Evolutionary conservation across 495 filamentous ascomycete species (phyloP), one percentile per base, ranked within the genome.

Genomic region (Hypoxylon lenormandii): DNA sequence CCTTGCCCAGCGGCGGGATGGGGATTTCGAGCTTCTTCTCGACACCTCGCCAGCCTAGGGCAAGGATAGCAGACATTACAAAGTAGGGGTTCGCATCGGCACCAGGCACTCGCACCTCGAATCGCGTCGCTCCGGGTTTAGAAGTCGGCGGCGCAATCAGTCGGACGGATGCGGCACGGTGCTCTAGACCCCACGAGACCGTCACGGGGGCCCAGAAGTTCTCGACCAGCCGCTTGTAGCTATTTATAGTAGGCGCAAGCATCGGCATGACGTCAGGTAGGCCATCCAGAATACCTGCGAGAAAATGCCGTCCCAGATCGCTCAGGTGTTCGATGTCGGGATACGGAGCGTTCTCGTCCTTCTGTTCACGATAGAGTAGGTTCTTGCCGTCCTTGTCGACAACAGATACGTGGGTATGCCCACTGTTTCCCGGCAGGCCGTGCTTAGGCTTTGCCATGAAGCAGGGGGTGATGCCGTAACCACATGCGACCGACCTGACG

Each of bases 161-260:
- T 5, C 96, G 85, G 57, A 98, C 91, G 0, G 91, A 96, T 0
- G 95, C 95, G 0, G 93, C 93, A 38, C 95, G 91, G 70, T 98
- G 95, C 77, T 98, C 95, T 6, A 97, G 77, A 0, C 96, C 95
- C 96, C 95, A 98, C 1, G 91, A 96, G 0, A 97, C 95, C 0
- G 93, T 97, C 5, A 98, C 94, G 0, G 95, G 95, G 0, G 95
- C 95, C 96, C 96, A 98, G 80, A 97, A 97, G 76, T 98, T 98
- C 82, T 98, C 95, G 10, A 98, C 95, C 1, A 98, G 84, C 1
- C 96, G 89, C 76, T 98, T 98, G 81, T 98, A 98, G 64, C 91
- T 94, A 79, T 98, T 98, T 76, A 98, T 85, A 4, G 92, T 98
- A 0, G 95, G 95, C 1, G 94, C 96, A 8, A 98, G 81, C 52